Percentiles rank a stretch among this genome's conserved stretches.
These are phyloP conservation scores for Suillus variegatus DNA, from an alignment of 768 basidiomycete species.

Conservation along the genomic window DNA sequence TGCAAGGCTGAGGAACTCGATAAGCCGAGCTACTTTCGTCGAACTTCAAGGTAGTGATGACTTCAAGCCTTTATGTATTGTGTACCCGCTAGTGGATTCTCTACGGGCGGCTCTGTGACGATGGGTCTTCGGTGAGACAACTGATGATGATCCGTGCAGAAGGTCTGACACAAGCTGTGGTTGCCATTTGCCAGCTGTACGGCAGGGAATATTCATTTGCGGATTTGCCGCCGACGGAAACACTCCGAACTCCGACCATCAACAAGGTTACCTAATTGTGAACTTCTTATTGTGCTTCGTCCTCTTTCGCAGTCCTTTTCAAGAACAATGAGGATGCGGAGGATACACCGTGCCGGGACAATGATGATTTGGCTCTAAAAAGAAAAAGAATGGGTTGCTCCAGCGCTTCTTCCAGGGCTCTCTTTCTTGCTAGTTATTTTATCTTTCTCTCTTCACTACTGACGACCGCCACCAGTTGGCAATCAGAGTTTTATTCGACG, in stretches of 20 bases:
- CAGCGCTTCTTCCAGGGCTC: slow-evolving; percentile 17
- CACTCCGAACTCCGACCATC: background rate
- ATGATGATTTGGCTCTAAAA: slow-evolving; percentile 13
- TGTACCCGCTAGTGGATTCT: background rate
- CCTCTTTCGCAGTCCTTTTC: background rate
- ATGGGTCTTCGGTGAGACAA: background rate
- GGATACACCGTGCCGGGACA: slow-evolving; percentile 10
- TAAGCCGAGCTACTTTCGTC: too few relatives aligned
- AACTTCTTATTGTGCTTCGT: slow-evolving; percentile 29
- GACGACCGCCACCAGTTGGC: slow-evolving; percentile 12
- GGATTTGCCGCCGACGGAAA: background rate
- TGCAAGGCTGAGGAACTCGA: too few relatives aligned
- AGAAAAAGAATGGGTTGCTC: slow-evolving; percentile 22
- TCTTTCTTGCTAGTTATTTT: slow-evolving; percentile 3
- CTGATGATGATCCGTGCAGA: background rate
- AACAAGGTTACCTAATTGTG: slow-evolving; percentile 17
- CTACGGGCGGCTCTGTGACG: background rate
- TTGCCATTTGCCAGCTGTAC: background rate
- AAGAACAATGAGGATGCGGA: slow-evolving; percentile 29
- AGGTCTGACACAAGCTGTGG: background rate
- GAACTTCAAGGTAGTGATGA: background rate
- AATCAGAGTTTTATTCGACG: slow-evolving; percentile 20
- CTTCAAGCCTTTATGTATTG: background rate
- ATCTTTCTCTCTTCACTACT: slow-evolving; percentile 13
- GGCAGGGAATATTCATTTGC: background rate